A percentile compares a stretch with the other conserved stretches of the same genome.
These are phyloP conservation scores for Claviceps pusilla DNA, from an alignment of 2,329 filamentous ascomycete species.

Conservation along the genomic window DNA sequence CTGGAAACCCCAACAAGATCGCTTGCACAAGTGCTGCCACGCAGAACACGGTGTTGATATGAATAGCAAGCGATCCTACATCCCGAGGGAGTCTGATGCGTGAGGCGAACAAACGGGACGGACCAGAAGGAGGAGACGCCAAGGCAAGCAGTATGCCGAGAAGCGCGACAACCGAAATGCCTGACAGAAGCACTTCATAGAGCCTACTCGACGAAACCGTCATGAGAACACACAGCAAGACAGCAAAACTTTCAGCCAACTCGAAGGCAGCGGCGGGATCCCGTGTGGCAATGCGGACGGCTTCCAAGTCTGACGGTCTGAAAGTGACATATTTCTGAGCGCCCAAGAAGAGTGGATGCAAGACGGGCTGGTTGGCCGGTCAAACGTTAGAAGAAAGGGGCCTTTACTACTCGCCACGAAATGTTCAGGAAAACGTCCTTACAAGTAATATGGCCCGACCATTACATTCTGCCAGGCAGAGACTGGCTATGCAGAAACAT, in stretches of 20 bases:
- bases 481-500: not conserved
- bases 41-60: not conserved
- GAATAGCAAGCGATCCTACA: not conserved
- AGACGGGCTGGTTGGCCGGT: not conserved
- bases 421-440: not conserved
- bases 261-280: not conserved
- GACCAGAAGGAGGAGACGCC: not conserved
- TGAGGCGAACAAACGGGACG: not conserved
- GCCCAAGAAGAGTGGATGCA: not conserved
- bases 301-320: not conserved
- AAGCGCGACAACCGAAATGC: not conserved
- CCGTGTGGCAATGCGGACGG: not conserved
- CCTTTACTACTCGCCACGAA: no score
- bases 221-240: not conserved
- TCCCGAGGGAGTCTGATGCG: not conserved
- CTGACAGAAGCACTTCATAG: not conserved
- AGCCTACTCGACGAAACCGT: not conserved
- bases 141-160: not conserved
- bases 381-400: no score
- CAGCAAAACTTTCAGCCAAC: not conserved
- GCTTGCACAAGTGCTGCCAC: not conserved
- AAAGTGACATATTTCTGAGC: not conserved
- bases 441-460: not conserved
- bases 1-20: not conserved
- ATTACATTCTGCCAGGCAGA: not conserved